A percentile compares a stretch with the other conserved stretches of the same genome.
These are phyloP conservation scores for Plantago ovata DNA, from an alignment of 257 asterid genomes.

Conservation along the genomic window DNA sequence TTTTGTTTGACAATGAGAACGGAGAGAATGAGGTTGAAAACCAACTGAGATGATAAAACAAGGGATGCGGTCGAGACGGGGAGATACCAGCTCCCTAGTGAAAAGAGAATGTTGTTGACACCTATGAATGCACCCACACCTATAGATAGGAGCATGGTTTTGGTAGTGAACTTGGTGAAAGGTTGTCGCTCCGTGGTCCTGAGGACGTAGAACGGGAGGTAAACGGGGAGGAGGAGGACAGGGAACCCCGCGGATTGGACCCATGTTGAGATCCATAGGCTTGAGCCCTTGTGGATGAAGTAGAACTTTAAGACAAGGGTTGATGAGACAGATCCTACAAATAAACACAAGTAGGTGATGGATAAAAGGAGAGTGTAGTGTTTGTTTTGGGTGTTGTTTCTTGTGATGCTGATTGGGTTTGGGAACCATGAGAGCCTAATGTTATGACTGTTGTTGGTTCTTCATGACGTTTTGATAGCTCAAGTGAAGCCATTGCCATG, in stretches of 20 bases:
- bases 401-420: not conserved
- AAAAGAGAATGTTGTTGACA: conserved; percentile 46
- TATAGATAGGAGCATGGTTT: conserved; percentile 20
- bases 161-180: conserved; percentile 35
- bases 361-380: conserved; percentile 33
- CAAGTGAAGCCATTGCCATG: too few relatives aligned
- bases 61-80: conserved; percentile 67
- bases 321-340: conserved; percentile 51
- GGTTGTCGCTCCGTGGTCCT: conserved; percentile 36
- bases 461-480: too few relatives aligned
- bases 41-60: conserved; percentile 49
- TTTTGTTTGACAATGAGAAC: conserved; percentile 52
- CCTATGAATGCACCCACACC: conserved; percentile 47
- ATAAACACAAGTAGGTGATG: conserved; percentile 34
- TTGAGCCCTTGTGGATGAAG: conserved; percentile 64
- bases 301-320: conserved; percentile 53
- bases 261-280: conserved; percentile 71
- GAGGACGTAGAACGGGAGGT: conserved; percentile 35
- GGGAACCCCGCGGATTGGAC: conserved; percentile 76
- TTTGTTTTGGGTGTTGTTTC: conserved; percentile 2
- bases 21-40: conserved; percentile 54
- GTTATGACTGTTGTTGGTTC: too few relatives aligned
- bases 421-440: too few relatives aligned
- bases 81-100: conserved; percentile 60
- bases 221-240: conserved; percentile 38